Evolutionary conservation across 306 rosid genomes (phyloP), one percentile per base, ranked within the genome.

Genomic region (Dryas octopetala): DNA sequence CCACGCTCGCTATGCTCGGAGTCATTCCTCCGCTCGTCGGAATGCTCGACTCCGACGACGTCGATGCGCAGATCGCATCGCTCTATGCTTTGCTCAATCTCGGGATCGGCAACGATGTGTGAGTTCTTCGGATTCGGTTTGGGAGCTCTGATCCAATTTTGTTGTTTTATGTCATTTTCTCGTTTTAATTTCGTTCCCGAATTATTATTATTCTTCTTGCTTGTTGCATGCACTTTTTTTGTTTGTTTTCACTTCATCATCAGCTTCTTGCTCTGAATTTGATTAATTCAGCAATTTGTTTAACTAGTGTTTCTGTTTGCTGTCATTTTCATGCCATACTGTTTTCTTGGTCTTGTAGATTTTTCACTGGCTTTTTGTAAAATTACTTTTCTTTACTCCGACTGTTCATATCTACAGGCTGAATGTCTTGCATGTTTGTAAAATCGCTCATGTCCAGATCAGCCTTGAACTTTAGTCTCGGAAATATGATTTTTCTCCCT

Each of bases 21-120:
- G 98, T 88, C 16, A 90, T 96, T 74, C 97, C 97, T 65, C 98
- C 96, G 7, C 87, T 96, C 6, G 94, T 89, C 41, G 92, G 87
- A 88, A 90, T 96, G 98, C 91, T 96, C 13, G 93, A 90, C 78
- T 79, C 74, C 54, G 93, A 81, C 62, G 93, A 89, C 67, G 72
- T 73, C 61, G 69, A 72, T 55, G 83, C 92, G 74, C 96, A 86
- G 91, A 85, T 92, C 87, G 91, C 91, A 50, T 83, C 98, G 57
- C 99, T 96, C 66, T 96, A 96, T 44, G 98, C 98, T 5, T 76
- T 96, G 19, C 99, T 96, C 89, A 96, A 96, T 82, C 96, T 96
- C 68, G 99, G 91, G 60, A 92, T 96, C 86, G 96, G 92, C 70
- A 96, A 90, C 83, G 93, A 96, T 69, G 81, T 81, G 99, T 96